These are phyloP conservation scores for Chionographis japonica DNA, from an alignment of 106 monocot species.

Conservation along the genomic window DNA sequence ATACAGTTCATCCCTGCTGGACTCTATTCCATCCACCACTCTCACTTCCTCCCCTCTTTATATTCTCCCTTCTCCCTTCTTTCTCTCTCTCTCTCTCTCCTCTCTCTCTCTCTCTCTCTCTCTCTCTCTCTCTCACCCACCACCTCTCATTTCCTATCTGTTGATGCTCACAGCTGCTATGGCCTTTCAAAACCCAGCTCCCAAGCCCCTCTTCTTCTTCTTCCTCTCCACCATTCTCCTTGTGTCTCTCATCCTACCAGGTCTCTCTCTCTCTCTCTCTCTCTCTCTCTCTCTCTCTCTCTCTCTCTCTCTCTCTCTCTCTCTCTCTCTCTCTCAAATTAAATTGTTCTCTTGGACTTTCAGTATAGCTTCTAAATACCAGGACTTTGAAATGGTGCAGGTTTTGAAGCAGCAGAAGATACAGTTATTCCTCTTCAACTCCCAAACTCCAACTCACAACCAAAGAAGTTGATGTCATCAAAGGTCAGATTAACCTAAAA, in stretches of 20 bases:
- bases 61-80: too few relatives aligned
- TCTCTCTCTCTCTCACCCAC: constrained; percentile 6
- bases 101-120: not conserved
- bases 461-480: not conserved
- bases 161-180: constrained; percentile 8
- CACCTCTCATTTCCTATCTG: constrained; percentile 37
- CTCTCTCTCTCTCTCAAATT: too few relatives aligned
- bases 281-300: too few relatives aligned
- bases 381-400: constrained; percentile 3
- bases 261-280: not conserved
- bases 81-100: not conserved
- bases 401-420: constrained; percentile 4
- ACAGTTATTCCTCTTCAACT: too few relatives aligned
- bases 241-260: not conserved
- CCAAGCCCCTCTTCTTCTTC: constrained; percentile 3
- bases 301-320: too few relatives aligned
- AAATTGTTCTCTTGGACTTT: not conserved
- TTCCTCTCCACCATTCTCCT: constrained; percentile 7
- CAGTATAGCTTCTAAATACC: not conserved
- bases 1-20: too few relatives aligned
- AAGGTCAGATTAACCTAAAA: not conserved
- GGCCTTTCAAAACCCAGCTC: constrained; percentile 3
- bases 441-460: not conserved
- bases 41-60: too few relatives aligned
- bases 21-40: too few relatives aligned